Base-by-base conservation (phyloP, 2,329 filamentous ascomycete genomes). In the Chaetothyriales sp. region DNA sequence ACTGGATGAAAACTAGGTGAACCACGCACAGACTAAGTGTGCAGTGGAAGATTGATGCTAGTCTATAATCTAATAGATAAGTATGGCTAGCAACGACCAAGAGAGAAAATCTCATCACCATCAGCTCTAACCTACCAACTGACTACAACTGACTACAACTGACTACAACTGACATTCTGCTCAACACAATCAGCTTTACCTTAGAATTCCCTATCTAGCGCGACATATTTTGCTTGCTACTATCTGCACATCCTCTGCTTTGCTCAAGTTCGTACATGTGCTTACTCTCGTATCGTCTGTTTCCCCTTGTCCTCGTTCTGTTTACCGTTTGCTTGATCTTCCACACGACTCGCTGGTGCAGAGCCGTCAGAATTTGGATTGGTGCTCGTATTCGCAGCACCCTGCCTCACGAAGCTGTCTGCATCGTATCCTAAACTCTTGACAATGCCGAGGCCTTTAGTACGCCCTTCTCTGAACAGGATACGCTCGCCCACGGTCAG, bases 381-480 rank as follows among this genome's bases (percentile, higher is more conserved):
- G 12, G 22, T 43, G 9, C 15, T 26, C 3, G 28, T n/a, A 45
- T 26, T 45, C 10, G 19, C 19, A 18, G 28, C 47, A 6, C 57
- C 57, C 15, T 69, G 64, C 3, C 68, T 65, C 51, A 68, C 70
- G 46, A 77, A 59, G 5, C 73, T 73, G n/a, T 73, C 68, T 2
- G 56, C 60, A 72, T 96, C 88, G 65, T 96, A 98, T 2, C 88
- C 88, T 0, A 96, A 77, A 42, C 80, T 78, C 66, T 95, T 95
- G 47, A 98, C 87, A 55, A 98, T 95, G 0, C 92, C 92, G 0
- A 98, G 70, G 0, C 92, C 92, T 71, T 96, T 96, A 0, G 92
- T 98, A 54, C 88, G 77, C 0, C 92, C 92, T 70, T 98, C 92
- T 43, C 92, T 78, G 73, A 98, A 98, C 18, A 98, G 70, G 28